Evolutionary conservation across 2,329 filamentous ascomycete species (phyloP).

Genomic region (Alternaria sp.): DNA sequence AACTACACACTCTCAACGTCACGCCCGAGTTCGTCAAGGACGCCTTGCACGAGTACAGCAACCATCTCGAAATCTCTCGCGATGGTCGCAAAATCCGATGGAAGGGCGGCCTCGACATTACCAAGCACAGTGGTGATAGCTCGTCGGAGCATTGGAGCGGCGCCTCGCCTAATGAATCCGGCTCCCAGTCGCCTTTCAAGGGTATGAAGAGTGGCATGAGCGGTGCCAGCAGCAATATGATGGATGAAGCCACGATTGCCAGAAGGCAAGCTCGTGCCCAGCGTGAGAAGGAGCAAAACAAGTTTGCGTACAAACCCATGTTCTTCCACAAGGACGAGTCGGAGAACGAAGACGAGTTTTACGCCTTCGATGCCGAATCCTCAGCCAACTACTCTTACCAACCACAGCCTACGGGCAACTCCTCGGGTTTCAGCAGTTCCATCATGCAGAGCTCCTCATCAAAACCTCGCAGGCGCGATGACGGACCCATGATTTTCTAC

Average conservation of each 20-base stretch:
- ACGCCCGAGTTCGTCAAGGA: conserved; percentile 77
- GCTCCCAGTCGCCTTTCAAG: conserved; percentile 35
- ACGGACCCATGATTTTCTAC: conserved; percentile 84
- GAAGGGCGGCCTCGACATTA: conserved; percentile 72
- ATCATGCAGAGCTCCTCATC: conserved; percentile 52
- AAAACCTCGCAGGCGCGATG: conserved; percentile 61
- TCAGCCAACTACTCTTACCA: conserved; percentile 37
- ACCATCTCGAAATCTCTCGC: conserved; percentile 76
- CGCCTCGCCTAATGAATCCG: conserved; percentile 57
- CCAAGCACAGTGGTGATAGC: conserved; percentile 69
- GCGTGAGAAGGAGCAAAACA: conserved; percentile 38
- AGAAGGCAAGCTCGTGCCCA: conserved; percentile 22
- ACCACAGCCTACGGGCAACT: conserved; percentile 41
- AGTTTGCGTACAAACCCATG: conserved; percentile 55
- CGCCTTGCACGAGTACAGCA: conserved; percentile 72
- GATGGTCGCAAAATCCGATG: conserved; percentile 83
- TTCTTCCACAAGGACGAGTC: conserved; percentile 55
- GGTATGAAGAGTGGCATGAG: conserved; percentile 29
- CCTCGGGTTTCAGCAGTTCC: conserved; percentile 55
- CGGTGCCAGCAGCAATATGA: conserved; percentile 24
- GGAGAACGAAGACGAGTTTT: conserved; percentile 48
- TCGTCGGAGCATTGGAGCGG: conserved; percentile 50
- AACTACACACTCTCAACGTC: conserved; percentile 84
- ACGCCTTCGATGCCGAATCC: conserved; percentile 38
- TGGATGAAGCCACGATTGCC: conserved; percentile 23